Evolutionary conservation across 257 asterid genomes (phyloP).

Genomic region (Scutellaria barbata): DNA sequence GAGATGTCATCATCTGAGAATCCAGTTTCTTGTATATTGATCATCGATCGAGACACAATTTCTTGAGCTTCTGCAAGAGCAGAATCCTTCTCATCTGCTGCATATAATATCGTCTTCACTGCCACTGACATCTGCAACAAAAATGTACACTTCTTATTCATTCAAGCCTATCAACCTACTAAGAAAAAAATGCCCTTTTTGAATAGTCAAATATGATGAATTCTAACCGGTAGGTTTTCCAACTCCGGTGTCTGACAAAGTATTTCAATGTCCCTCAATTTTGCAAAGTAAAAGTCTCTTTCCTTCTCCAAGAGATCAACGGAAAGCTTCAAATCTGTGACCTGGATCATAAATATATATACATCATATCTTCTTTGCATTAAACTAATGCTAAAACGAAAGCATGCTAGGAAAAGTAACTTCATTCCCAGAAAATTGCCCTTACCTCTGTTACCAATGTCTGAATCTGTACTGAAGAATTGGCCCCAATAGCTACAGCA

Average conservation of each 20-base stretch:
- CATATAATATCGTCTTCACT: conserved; percentile 74
- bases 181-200: no score
- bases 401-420: not conserved
- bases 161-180: no score
- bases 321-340: conserved; percentile 69
- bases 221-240: conserved; percentile 62
- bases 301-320: conserved; percentile 84
- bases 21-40: conserved; percentile 37
- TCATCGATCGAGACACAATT: conserved; percentile 44
- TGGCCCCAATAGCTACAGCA: conserved; percentile 38
- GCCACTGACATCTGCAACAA: conserved; percentile 68
- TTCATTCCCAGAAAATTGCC: not conserved
- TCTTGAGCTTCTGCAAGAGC: conserved; percentile 77
- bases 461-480: conserved; percentile 53
- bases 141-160: not conserved
- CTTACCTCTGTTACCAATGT: conserved; percentile 70
- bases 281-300: conserved; percentile 89
- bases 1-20: conserved; percentile 36
- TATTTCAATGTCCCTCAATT: conserved; percentile 77
- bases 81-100: conserved; percentile 72
- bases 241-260: conserved; percentile 72
- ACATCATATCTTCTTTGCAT: conserved; percentile 17
- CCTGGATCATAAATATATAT: conserved; percentile 50
- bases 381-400: not conserved
- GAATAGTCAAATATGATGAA: not conserved